phyloP scores from a whole-genome alignment of 441 rosid species.

The Gossypium lobatum region DNA sequence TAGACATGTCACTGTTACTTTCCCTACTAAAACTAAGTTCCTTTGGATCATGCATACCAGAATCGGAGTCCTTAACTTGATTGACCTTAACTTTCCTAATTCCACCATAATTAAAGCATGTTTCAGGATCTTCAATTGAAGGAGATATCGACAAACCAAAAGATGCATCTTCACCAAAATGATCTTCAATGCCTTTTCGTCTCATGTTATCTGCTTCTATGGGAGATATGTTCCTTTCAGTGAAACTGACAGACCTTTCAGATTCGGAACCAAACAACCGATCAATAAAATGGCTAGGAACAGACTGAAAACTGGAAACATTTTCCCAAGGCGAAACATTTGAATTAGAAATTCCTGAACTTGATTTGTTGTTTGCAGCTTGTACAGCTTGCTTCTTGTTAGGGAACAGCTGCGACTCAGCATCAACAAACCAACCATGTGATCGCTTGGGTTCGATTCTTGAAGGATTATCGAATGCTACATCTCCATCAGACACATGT shows the following conservation, averaged over 20 bases:
- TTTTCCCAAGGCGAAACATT: constrained; percentile 43
- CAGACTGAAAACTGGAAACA: constrained; percentile 40
- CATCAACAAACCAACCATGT: constrained; percentile 53
- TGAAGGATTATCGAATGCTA: constrained; percentile 37
- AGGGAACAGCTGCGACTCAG: constrained; percentile 43
- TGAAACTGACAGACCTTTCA: constrained; percentile 40
- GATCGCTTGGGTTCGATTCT: constrained; percentile 46
- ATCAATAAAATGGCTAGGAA: constrained; percentile 45
- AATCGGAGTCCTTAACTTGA: constrained; percentile 44
- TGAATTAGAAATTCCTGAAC: constrained; percentile 26
- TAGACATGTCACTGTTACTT: constrained; percentile 31
- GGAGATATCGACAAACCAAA: constrained; percentile 54
- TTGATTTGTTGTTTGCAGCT: constrained; percentile 24
- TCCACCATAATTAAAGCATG: constrained; percentile 43
- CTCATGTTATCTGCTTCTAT: constrained; percentile 30
- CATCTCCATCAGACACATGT: constrained; percentile 38
- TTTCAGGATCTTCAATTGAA: constrained; percentile 39
- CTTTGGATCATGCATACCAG: constrained; percentile 27
- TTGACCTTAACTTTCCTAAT: constrained; percentile 52
- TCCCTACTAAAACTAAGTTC: constrained; percentile 21
- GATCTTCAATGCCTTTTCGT: constrained; percentile 33
- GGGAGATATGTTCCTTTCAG: constrained; percentile 43
- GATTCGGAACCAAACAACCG: constrained; percentile 43
- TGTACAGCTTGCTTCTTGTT: constrained; percentile 61
- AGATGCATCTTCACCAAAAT: constrained; percentile 42